phyloP scores from a whole-genome alignment of 495 filamentous ascomycete species.

The Aspergillus nidulans region DNA sequence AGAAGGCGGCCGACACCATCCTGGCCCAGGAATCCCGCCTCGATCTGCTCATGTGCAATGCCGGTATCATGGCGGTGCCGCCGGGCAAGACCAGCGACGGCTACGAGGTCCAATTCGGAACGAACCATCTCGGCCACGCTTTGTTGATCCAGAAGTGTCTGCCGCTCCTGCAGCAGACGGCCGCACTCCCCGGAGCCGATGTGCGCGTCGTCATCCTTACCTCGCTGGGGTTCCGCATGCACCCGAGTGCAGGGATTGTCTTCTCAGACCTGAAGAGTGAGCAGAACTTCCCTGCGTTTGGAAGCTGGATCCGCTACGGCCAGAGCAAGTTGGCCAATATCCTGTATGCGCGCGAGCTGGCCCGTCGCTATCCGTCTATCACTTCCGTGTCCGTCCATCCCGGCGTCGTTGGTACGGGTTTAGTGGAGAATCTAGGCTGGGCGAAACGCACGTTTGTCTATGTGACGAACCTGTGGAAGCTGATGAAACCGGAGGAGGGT shows the following conservation, averaged over 20 bases:
- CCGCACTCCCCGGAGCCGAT: not conserved
- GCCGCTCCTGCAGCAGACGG: constrained; percentile 36
- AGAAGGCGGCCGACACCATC: constrained; percentile 33
- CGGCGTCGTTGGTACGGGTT: constrained; percentile 25
- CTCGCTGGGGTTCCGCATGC: constrained; percentile 24
- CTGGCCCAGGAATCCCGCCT: not conserved
- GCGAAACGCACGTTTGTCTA: too few species aligned
- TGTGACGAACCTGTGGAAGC: too few species aligned
- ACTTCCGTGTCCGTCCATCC: constrained; percentile 41
- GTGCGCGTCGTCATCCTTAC: constrained; percentile 27
- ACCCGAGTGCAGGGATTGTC: not conserved
- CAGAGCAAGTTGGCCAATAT: constrained; percentile 68
- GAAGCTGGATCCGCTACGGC: constrained; percentile 49
- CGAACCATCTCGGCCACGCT: constrained; percentile 65
- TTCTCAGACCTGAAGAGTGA: too few species aligned
- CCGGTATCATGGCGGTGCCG: not conserved
- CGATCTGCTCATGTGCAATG: not conserved
- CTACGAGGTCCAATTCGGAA: constrained; percentile 65
- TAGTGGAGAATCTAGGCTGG: too few species aligned
- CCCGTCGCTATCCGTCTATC: constrained; percentile 43
- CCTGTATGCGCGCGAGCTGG: constrained; percentile 54
- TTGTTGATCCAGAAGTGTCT: constrained; percentile 57
- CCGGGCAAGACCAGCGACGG: constrained; percentile 33
- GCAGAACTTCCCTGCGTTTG: constrained; percentile 5
- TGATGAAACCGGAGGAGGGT: too few species aligned